A percentile compares a stretch with the other conserved stretches of the same genome.
These are phyloP conservation scores for Hypoxylon rubiginosum DNA, from an alignment of 2,329 filamentous ascomycete genomes.

Conservation along the genomic window DNA sequence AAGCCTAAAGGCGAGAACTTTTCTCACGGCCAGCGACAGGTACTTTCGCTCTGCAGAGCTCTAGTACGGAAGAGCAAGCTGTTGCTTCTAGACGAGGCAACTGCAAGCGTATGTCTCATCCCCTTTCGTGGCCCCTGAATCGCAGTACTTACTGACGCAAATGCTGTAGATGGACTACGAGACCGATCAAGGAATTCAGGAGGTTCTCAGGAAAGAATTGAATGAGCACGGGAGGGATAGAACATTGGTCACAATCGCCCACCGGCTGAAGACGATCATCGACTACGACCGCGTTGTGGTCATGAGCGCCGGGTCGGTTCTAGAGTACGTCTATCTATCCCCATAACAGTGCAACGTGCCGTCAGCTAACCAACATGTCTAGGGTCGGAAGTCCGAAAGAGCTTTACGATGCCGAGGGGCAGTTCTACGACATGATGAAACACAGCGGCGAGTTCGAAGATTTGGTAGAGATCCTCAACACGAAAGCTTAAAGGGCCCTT, in stretches of 20 bases:
- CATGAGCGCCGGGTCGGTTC: conserved; percentile 65
- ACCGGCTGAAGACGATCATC: conserved; percentile 69
- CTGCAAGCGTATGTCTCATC: conserved; percentile 58
- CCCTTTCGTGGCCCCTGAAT: not conserved
- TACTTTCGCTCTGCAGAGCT: conserved; percentile 69
- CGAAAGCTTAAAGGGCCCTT: conserved; percentile 20
- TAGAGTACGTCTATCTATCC: conserved; percentile 60
- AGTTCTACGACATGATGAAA: conserved; percentile 68
- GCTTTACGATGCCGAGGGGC: conserved; percentile 59
- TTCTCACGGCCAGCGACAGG: conserved; percentile 70
- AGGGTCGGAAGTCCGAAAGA: conserved; percentile 63
- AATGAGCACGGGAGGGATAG: conserved; percentile 59
- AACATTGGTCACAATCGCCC: conserved; percentile 70
- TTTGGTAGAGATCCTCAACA: conserved; percentile 53
- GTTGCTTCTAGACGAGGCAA: conserved; percentile 71
- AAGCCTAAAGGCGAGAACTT: conserved; percentile 68
- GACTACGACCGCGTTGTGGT: conserved; percentile 72
- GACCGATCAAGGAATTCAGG: conserved; percentile 68
- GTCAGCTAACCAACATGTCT: conserved; percentile 30
- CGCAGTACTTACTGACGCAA: conserved; percentile 9
- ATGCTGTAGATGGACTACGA: conserved; percentile 64
- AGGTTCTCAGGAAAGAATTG: conserved; percentile 65
- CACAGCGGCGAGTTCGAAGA: conserved; percentile 67
- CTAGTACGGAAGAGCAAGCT: conserved; percentile 68
- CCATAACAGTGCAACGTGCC: not conserved